A percentile compares a stretch with the other conserved stretches of the same genome.
phyloP scores from a whole-genome alignment of 768 basidiomycete genomes.

The Leccinum arenicola region DNA sequence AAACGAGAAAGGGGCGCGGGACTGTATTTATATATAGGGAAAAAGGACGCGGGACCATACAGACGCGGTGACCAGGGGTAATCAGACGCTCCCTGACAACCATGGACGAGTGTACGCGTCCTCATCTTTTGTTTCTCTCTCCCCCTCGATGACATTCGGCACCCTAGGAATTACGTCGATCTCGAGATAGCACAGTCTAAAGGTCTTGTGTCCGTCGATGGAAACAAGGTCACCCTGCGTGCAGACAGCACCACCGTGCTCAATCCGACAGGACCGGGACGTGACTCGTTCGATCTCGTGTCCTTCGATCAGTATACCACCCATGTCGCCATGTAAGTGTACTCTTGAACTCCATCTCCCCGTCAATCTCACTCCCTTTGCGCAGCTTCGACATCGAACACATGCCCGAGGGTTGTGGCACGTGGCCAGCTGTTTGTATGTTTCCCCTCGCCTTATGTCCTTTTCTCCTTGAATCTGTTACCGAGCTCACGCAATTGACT shows the following conservation, averaged over 20 bases:
- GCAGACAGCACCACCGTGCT: slow-evolving; percentile 34
- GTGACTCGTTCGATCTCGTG: slow-evolving; percentile 34
- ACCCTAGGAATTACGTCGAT: slow-evolving; percentile 41
- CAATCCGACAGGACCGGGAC: slow-evolving; percentile 30
- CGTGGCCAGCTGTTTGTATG: slow-evolving; percentile 38
- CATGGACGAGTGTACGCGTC: slow-evolving; percentile 25
- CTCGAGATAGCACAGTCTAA: slow-evolving; percentile 48
- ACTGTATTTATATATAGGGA: no score
- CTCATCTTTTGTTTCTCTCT: background rate
- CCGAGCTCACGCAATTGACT: background rate
- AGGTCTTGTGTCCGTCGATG: slow-evolving; percentile 57
- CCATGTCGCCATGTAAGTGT: slow-evolving; percentile 33
- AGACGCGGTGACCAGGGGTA: no score
- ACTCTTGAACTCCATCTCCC: background rate
- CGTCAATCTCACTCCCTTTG: background rate
- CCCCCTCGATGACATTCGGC: background rate
- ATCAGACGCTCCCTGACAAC: slow-evolving; percentile 8
- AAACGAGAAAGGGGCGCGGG: no score
- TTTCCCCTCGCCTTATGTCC: background rate
- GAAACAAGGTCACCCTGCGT: slow-evolving; percentile 36
- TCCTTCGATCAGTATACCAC: slow-evolving; percentile 31
- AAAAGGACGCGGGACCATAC: no score
- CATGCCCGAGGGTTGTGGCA: slow-evolving; percentile 40
- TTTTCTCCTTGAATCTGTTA: background rate
- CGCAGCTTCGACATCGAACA: slow-evolving; percentile 35